Evolutionary conservation across 176 grass and related monocot genomes (phyloP).

Genomic region (Cenchrus fungigraminus): DNA sequence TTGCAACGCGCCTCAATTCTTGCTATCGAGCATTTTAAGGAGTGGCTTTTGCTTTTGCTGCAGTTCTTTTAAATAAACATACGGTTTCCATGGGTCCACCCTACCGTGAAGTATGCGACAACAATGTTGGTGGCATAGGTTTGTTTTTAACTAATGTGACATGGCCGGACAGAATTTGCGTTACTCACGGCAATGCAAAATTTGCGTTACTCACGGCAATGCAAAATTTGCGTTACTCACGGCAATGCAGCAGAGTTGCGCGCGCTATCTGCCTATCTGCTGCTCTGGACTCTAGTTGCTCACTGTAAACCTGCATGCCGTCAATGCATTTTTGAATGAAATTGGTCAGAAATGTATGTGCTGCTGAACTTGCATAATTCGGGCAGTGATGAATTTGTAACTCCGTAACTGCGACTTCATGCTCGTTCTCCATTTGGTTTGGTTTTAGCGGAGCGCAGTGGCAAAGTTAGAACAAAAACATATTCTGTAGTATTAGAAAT

Average conservation of each 20-base stretch:
- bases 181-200: not conserved
- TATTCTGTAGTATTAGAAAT: too few species aligned
- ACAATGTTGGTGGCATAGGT: not conserved
- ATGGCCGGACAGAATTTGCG: slow-evolving; percentile 15
- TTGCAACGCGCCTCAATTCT: slow-evolving; percentile 35
- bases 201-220: slow-evolving; percentile 4
- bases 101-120: slow-evolving; percentile 19
- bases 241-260: not conserved
- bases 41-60: slow-evolving; percentile 41
- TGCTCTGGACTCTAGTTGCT: not conserved
- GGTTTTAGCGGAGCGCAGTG: not conserved
- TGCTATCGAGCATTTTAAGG: slow-evolving; percentile 36
- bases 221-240: slow-evolving; percentile 11
- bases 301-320: not conserved
- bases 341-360: not conserved
- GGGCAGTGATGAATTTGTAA: not conserved
- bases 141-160: slow-evolving; percentile 28
- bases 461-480: not conserved
- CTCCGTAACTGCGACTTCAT: not conserved
- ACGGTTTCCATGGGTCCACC: slow-evolving; percentile 33
- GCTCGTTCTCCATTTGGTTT: not conserved
- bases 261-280: too few species aligned
- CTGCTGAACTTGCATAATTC: not conserved
- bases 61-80: slow-evolving; percentile 31
- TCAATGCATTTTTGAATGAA: slow-evolving; percentile 16